Evolutionary conservation across 2,329 filamentous ascomycete species (phyloP).

Genomic region (Niveomyces coronatus): DNA sequence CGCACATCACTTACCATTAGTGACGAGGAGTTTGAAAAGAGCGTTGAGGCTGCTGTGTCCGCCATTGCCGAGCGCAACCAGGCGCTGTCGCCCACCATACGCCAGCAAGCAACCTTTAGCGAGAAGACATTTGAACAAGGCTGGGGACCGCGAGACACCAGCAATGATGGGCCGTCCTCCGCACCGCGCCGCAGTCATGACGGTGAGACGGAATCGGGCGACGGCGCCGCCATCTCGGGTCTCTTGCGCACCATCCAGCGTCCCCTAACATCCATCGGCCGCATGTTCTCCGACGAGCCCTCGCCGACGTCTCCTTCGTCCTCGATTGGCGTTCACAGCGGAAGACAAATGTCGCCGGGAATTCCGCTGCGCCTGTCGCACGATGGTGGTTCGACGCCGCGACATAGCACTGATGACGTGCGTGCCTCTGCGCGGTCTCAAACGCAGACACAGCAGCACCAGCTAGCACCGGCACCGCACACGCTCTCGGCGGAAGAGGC

Average conservation of each 20-base stretch:
- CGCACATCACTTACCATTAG: slow-evolving; percentile 86
- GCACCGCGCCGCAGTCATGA: neutral
- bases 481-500: slow-evolving; percentile 70
- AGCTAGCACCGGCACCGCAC: slow-evolving; percentile 15
- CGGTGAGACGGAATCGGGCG: slow-evolving; percentile 37
- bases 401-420: slow-evolving; percentile 21
- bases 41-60: slow-evolving; percentile 93
- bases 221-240: slow-evolving; percentile 76
- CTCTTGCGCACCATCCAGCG: slow-evolving; percentile 84
- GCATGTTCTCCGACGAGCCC: slow-evolving; percentile 74
- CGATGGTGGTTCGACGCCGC: slow-evolving; percentile 10
- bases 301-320: slow-evolving; percentile 19
- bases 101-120: slow-evolving; percentile 29
- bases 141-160: slow-evolving; percentile 15
- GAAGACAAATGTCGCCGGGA: slow-evolving; percentile 13
- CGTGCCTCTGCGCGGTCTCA: slow-evolving; percentile 18
- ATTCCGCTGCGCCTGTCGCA: slow-evolving; percentile 20
- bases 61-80: slow-evolving; percentile 88
- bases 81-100: slow-evolving; percentile 33
- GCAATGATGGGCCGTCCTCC: slow-evolving; percentile 15
- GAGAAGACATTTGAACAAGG: slow-evolving; percentile 35
- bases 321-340: slow-evolving; percentile 20
- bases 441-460: slow-evolving; percentile 6
- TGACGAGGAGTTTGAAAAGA: slow-evolving; percentile 89
- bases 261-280: slow-evolving; percentile 81